phyloP scores from a whole-genome alignment of 192 early-diverging fungal genomes.

The Backusella australiensis region DNA sequence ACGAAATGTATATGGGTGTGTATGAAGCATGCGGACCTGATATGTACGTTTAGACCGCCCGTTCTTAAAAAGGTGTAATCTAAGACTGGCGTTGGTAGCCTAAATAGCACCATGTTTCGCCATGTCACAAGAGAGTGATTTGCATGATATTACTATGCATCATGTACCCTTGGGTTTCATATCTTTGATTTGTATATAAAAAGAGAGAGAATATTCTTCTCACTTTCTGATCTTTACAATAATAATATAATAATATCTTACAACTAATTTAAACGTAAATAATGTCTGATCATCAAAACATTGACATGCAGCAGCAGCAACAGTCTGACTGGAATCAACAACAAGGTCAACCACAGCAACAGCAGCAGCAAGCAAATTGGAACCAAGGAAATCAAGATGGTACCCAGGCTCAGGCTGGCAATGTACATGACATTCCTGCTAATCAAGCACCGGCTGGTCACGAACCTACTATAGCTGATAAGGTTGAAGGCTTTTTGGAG shows the following conservation, averaged over 20 bases:
- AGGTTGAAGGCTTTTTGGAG: not conserved
- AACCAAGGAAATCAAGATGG: not conserved
- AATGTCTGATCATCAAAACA: not conserved
- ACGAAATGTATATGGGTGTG: too few species aligned
- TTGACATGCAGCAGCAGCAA: not conserved
- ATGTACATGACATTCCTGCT: not conserved
- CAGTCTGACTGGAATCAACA: not conserved
- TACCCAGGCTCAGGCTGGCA: not conserved
- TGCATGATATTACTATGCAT: too few species aligned
- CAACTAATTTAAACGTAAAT: not conserved
- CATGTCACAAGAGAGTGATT: too few species aligned
- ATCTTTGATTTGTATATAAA: too few species aligned
- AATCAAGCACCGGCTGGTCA: not conserved
- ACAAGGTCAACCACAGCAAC: not conserved
- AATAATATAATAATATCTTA: not conserved
- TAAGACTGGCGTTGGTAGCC: not conserved
- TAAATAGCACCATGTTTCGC: too few species aligned
- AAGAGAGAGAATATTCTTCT: too few species aligned
- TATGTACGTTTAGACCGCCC: too few species aligned
- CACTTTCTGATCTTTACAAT: too few species aligned
- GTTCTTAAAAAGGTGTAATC: not conserved
- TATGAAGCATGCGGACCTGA: too few species aligned
- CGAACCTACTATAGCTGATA: not conserved
- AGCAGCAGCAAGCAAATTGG: not conserved
- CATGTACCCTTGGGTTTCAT: too few species aligned